Evolutionary conservation across 352 stramenopile species (phyloP).

Genomic region (Pythium apleroticum): DNA sequence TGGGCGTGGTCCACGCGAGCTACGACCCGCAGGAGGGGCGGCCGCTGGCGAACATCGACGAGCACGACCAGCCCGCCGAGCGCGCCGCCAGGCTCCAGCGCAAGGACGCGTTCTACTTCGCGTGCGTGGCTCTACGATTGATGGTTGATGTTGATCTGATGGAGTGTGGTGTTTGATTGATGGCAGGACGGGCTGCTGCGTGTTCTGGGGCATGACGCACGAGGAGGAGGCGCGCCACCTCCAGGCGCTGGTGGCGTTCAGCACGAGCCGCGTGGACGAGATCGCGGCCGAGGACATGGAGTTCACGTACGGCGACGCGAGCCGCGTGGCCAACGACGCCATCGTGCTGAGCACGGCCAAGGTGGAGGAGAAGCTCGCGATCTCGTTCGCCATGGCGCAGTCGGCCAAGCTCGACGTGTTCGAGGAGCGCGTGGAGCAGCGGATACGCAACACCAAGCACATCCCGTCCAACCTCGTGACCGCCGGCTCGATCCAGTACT

Average conservation of each 20-base stretch:
- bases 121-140: conserved; percentile 32
- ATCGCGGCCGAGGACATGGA: conserved; percentile 66
- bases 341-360: conserved; percentile 71
- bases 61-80: conserved; percentile 2
- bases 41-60: neutral
- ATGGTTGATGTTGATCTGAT: neutral
- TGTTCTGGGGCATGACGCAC: conserved; percentile 65
- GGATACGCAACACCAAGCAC: conserved; percentile 79
- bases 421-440: conserved; percentile 85
- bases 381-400: conserved; percentile 92
- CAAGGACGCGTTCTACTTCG: conserved; percentile 76
- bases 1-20: conserved; percentile 66
- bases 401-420: conserved; percentile 92
- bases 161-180: neutral
- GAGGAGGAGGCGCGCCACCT: conserved; percentile 55
- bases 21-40: conserved; percentile 10
- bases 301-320: conserved; percentile 53
- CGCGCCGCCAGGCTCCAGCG: conserved; percentile 29
- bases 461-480: conserved; percentile 87
- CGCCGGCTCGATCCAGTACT: conserved; percentile 88
- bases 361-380: conserved; percentile 86
- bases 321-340: conserved; percentile 72
- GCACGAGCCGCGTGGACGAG: conserved; percentile 40
- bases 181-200: conserved; percentile 59
- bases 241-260: conserved; percentile 55